phyloP scores from a whole-genome alignment of 164 flowering plant species.

The Stephania cephalantha region DNA sequence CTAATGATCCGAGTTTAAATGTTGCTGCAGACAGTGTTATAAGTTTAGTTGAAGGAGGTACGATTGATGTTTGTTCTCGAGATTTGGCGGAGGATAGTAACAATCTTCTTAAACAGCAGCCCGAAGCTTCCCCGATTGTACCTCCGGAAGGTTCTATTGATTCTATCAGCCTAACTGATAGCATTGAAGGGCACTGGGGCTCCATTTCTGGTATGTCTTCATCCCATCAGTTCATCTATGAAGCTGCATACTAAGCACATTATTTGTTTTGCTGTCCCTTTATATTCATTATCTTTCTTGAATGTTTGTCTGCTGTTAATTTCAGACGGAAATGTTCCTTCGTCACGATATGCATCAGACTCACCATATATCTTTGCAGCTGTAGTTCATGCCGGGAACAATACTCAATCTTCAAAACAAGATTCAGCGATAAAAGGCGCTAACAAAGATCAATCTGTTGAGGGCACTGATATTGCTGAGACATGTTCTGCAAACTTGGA shows the following conservation, averaged over 20 bases:
- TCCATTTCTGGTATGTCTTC: conserved; percentile 65
- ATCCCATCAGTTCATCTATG: not conserved
- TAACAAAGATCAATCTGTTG: conserved; percentile 1
- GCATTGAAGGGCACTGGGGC: conserved; percentile 70
- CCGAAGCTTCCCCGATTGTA: conserved; percentile 21
- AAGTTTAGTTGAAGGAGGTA: conserved; percentile 16
- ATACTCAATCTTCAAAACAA: conserved; percentile 13
- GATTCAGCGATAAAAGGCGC: conserved; percentile 11
- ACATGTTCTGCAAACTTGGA: conserved; percentile 66
- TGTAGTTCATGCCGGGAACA: conserved; percentile 20
- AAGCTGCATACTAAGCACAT: not conserved
- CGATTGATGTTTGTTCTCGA: conserved; percentile 15
- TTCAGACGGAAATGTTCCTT: conserved; percentile 32
- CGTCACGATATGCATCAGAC: conserved; percentile 33
- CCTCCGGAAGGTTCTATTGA: conserved; percentile 31
- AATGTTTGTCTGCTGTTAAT: conserved; percentile 1
- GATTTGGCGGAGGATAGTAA: conserved; percentile 24
- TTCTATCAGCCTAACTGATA: conserved; percentile 54
- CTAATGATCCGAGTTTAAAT: conserved; percentile 17
- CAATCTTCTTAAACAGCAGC: conserved; percentile 19
- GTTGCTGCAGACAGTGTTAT: conserved; percentile 11
- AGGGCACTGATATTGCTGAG: conserved; percentile 37
- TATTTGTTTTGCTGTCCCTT: not conserved
- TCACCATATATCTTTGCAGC: conserved; percentile 19
- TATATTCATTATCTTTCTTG: not conserved